phyloP scores from a whole-genome alignment of 306 rosid genomes.

The Senna siamea region DNA sequence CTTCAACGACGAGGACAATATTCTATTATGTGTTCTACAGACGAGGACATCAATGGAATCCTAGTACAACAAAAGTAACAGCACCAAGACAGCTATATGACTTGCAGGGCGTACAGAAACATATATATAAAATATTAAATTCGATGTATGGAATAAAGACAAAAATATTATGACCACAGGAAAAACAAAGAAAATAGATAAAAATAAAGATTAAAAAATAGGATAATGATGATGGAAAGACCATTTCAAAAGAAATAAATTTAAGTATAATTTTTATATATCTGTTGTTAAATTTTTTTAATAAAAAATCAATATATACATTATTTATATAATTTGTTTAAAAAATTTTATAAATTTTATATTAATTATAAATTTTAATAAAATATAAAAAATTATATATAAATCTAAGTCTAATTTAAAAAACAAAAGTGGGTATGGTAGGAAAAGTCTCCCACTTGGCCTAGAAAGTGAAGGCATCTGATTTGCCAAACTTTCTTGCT shows the following conservation, averaged over 20 bases:
- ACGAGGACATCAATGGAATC: not conserved
- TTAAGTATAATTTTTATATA: too few species aligned
- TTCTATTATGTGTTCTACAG: too few species aligned
- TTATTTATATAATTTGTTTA: too few species aligned
- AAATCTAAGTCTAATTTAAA: too few species aligned
- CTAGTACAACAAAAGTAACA: not conserved
- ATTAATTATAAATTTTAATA: too few species aligned
- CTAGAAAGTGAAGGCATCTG: conserved; percentile 27
- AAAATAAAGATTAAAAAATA: not conserved
- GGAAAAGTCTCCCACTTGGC: conserved; percentile 30
- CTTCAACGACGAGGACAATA: too few species aligned
- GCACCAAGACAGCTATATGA: not conserved
- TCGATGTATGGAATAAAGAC: not conserved
- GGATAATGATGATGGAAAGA: not conserved
- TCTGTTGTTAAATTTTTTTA: too few species aligned
- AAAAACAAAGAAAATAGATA: not conserved
- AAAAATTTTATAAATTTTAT: too few species aligned
- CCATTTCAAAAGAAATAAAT: not conserved
- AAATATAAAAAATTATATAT: too few species aligned
- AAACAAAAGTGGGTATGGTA: not conserved
- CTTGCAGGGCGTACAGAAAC: not conserved
- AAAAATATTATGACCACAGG: not conserved
- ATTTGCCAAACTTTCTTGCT: conserved; percentile 22
- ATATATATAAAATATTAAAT: not conserved
- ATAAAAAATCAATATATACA: too few species aligned